These are phyloP conservation scores for Cryphonectria carpinicola DNA, from an alignment of 2,329 filamentous ascomycete genomes.

Conservation along the genomic window DNA sequence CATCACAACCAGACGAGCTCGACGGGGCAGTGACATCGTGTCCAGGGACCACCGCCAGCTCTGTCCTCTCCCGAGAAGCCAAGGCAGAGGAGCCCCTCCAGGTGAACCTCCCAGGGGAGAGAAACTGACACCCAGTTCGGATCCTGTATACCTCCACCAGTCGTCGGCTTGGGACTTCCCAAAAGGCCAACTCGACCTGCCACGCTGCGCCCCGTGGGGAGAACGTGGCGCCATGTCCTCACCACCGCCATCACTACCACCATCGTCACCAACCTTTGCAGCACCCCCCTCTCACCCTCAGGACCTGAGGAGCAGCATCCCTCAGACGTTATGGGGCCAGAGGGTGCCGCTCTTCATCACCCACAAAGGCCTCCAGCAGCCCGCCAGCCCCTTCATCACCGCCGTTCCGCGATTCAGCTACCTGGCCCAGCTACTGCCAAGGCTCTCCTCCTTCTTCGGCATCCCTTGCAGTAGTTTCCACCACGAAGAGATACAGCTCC, in stretches of 20 bases:
- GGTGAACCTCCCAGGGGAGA: not conserved
- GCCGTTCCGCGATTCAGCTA: slow-evolving; percentile 63
- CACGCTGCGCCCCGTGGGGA: not conserved
- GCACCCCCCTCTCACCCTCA: slow-evolving; percentile 2
- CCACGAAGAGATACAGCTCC: slow-evolving; percentile 57
- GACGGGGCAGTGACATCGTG: not conserved
- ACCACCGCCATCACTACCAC: slow-evolving; percentile 12
- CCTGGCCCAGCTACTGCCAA: slow-evolving; percentile 60
- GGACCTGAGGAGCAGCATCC: slow-evolving; percentile 34
- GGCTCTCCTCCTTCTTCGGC: slow-evolving; percentile 57
- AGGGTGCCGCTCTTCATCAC: slow-evolving; percentile 60
- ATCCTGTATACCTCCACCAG: not conserved
- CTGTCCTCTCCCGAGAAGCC: not conserved
- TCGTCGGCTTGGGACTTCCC: not conserved
- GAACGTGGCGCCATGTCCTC: slow-evolving; percentile 20
- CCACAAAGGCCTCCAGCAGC: slow-evolving; percentile 48
- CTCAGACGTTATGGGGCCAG: slow-evolving; percentile 58
- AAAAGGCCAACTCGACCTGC: not conserved
- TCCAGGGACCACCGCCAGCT: not conserved
- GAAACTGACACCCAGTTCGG: not conserved
- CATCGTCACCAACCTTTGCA: slow-evolving; percentile 12
- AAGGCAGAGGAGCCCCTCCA: not conserved
- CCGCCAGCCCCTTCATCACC: slow-evolving; percentile 55
- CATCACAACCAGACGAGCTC: not conserved
- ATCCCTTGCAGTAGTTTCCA: slow-evolving; percentile 62